Evolutionary conservation across 345 rosid species (phyloP), one percentile per base, ranked within the genome.

Genomic region (Rhizophora apiculata): DNA sequence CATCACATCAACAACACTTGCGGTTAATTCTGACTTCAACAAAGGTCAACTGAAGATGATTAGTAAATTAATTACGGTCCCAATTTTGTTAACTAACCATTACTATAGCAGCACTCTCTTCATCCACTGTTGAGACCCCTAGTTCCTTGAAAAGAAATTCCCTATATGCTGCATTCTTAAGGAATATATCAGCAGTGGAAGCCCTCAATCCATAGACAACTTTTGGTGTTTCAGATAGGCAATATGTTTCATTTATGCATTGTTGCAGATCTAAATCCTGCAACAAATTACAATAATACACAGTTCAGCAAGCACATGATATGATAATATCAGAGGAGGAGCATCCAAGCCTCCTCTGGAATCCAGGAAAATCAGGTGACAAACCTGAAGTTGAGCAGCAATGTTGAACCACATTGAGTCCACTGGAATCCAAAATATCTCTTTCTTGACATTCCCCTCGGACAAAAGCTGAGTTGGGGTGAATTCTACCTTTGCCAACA

Each of bases 51-150:
- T 36, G 7, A 32, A 19, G 7, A 15, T 32, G 21, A 32, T 36
- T 18, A 8, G n/a, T 34, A n/a, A 62, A 2, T 39, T 11, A 39
- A 39, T 39, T 39, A 16, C 10, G 48, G 48, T 39, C 46, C 15
- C 46, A 39, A 9, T 9, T 32, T 11, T 20, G 3, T 3, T 21
- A 8, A 63, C 77, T 36, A 3, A 78, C 78, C 80, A 69, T 60
- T 5, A 78, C 75, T 24, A 78, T 32, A 22, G 81, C 79, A n/a
- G 79, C 84, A 68, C 77, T 77, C 64, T 74, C 77, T 75, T 78
- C 79, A 66, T 81, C 84, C 18, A 75, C 84, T 11, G 79, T 78
- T 21, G 84, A 78, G 62, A 69, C 72, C 69, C 63, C 59, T 18
- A 81, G 63, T 60, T 72, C 60, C 6, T 62, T 65, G 71, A 54